Evolutionary conservation across 164 flowering plant species (phyloP), one percentile per base, ranked within the genome.

Genomic region (Malania oleifera): DNA sequence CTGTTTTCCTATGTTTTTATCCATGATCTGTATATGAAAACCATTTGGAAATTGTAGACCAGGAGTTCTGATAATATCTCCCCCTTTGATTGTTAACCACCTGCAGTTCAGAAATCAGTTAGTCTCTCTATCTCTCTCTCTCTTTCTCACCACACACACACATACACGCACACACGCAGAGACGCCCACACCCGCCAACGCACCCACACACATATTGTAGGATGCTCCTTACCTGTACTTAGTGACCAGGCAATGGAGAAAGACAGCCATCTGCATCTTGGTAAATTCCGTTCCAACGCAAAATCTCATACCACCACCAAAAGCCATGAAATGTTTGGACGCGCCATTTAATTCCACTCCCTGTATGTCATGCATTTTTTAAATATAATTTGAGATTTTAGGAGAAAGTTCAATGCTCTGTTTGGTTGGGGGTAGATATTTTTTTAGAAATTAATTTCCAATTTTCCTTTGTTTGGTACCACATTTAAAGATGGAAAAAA

Each of bases 31-130:
- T 71, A 89, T 43, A 61, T 87, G 88, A 58, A 72, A 81, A 13
- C 98, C 96, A 64, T 86, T 60, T 26, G 95, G 96, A 74, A 91
- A 91, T 59, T 84, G 81, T 57, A 91, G 72, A 54, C 96, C 98
- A 53, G 96, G 96, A 46, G 89, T 91, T 66, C 98, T 75, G 25
- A 86, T 69, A 44, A 81, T 81, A 25, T 91, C 56, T 62, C 98
- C 96, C 64, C 98, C 96, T 67, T 67, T 76, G 69, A 89, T 71
- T 39, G 77, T 56, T 67, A 68, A 40, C 92, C 89, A 89, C 76
- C 96, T 91, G 85, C 45, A 46, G 63, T 52, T 43, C 19, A 26
- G 31, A 28, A 38, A 25, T 17, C 43, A 43, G 39, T 68, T n/a
- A 66, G 60, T 50, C 59, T 56, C 52, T 52, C 25, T 63, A 23